Conservation (phyloP, 192 early-diverging fungal genomes). For the Coemansia sp. region DNA sequence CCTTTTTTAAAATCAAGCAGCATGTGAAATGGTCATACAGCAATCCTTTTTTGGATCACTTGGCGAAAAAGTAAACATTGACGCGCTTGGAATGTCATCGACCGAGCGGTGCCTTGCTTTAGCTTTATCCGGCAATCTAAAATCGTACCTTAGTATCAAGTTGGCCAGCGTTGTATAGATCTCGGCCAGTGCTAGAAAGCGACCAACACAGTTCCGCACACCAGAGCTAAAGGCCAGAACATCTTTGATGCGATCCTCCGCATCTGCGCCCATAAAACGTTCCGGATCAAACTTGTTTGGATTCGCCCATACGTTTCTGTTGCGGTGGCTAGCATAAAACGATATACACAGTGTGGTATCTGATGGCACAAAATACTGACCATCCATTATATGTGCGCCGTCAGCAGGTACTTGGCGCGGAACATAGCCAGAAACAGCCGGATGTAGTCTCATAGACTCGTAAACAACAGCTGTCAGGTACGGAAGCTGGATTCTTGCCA, state of each 20-base stretch:
- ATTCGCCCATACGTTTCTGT: slow-evolving; percentile 12
- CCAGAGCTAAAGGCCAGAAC: slow-evolving; percentile 36
- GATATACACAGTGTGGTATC: slow-evolving; percentile 19
- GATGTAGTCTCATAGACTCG: slow-evolving; percentile 44
- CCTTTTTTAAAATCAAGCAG: too few species aligned
- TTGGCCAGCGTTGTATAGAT: slow-evolving; percentile 47
- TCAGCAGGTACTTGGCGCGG: slow-evolving; percentile 23
- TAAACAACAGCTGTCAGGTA: slow-evolving; percentile 39
- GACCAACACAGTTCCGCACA: slow-evolving; percentile 39
- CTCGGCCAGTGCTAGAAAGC: slow-evolving; percentile 40
- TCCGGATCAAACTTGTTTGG: slow-evolving; percentile 32
- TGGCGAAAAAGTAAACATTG: slow-evolving; percentile 25
- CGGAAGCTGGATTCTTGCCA: slow-evolving; percentile 22
- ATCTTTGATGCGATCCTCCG: slow-evolving; percentile 4
- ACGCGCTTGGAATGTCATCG: slow-evolving; percentile 13
- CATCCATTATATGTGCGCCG: slow-evolving; percentile 9
- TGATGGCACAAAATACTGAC: slow-evolving; percentile 17
- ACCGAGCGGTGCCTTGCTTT: not conserved
- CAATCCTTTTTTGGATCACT: slow-evolving; percentile 21
- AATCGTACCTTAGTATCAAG: slow-evolving; percentile 33
- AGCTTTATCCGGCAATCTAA: slow-evolving; percentile 13
- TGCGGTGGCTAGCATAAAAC: slow-evolving; percentile 31
- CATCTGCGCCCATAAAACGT: slow-evolving; percentile 35
- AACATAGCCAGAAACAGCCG: slow-evolving; percentile 21
- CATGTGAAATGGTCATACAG: too few species aligned